Percentiles rank a stretch among this genome's conserved stretches.
Evolutionary conservation across 2,329 filamentous ascomycete species (phyloP).

Genomic region (Pseudogymnoascus verrucosus): DNA sequence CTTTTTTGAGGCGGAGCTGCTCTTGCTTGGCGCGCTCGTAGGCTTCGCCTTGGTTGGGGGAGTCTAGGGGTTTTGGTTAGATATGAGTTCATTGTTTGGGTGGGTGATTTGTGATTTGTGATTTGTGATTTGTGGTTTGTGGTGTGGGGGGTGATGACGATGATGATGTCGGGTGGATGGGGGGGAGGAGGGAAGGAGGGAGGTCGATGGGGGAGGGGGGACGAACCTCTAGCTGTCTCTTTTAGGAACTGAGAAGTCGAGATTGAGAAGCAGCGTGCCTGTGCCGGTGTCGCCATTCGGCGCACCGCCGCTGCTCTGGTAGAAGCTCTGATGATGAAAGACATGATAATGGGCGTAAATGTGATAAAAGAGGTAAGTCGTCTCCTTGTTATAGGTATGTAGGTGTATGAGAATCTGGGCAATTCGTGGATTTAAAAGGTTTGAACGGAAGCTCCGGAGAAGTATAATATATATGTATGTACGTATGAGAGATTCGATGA

Average conservation of each 20-base stretch:
- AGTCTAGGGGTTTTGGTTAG: too few relatives aligned
- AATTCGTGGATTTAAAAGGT: neutral
- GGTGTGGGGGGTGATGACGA: neutral
- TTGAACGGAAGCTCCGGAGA: neutral
- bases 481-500: neutral
- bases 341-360: slow-evolving; percentile 13
- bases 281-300: neutral
- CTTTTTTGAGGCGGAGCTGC: slow-evolving; percentile 56
- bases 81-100: too few relatives aligned
- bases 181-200: neutral
- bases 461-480: neutral
- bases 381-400: neutral
- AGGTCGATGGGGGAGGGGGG: neutral
- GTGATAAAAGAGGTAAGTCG: neutral
- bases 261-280: slow-evolving; percentile 14
- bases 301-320: slow-evolving; percentile 12
- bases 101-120: too few relatives aligned
- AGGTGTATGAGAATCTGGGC: neutral
- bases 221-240: slow-evolving; percentile 26
- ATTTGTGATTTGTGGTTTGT: too few relatives aligned
- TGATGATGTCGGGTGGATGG: neutral
- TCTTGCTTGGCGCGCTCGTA: slow-evolving; percentile 55
- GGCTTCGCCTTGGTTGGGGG: slow-evolving; percentile 28
- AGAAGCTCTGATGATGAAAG: slow-evolving; percentile 21
- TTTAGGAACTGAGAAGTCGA: slow-evolving; percentile 20